phyloP scores from a whole-genome alignment of 2,329 filamentous ascomycete genomes.

The Ilyonectria mors-panacis region DNA sequence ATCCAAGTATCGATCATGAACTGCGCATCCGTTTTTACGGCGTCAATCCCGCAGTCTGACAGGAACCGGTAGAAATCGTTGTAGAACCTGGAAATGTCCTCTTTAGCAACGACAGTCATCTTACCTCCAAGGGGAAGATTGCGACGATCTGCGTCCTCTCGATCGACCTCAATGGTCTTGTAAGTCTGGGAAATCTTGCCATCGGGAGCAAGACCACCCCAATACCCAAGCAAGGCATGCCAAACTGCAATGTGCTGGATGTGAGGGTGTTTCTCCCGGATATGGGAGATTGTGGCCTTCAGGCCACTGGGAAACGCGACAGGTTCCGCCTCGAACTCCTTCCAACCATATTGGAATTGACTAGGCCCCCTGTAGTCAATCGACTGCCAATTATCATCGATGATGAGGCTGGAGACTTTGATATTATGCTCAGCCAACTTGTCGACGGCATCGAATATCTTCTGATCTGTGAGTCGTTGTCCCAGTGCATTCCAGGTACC shows the following conservation, averaged over 20 bases:
- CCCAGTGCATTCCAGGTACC: conserved; percentile 95
- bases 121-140: conserved; percentile 70
- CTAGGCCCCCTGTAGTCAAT: conserved; percentile 68
- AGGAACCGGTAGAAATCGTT: conserved; percentile 93
- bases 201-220: conserved; percentile 86
- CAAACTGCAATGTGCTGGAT: conserved; percentile 92
- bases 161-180: conserved; percentile 76
- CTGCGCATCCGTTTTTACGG: conserved; percentile 94
- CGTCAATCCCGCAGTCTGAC: conserved; percentile 80
- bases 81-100: conserved; percentile 84
- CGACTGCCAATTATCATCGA: conserved; percentile 97
- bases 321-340: conserved; percentile 87
- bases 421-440: conserved; percentile 80
- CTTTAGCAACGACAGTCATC: conserved; percentile 80
- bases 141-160: conserved; percentile 62
- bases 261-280: conserved; percentile 78
- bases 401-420: conserved; percentile 87
- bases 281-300: conserved; percentile 76
- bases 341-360: conserved; percentile 77
- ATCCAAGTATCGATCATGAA: conserved; percentile 87
- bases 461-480: conserved; percentile 84
- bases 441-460: conserved; percentile 82
- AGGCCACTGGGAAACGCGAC: conserved; percentile 85
- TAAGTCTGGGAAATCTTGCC: conserved; percentile 84
- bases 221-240: conserved; percentile 92